Conservation (phyloP, 1,284 basidiomycete species). For the Chalciporus sp. region DNA sequence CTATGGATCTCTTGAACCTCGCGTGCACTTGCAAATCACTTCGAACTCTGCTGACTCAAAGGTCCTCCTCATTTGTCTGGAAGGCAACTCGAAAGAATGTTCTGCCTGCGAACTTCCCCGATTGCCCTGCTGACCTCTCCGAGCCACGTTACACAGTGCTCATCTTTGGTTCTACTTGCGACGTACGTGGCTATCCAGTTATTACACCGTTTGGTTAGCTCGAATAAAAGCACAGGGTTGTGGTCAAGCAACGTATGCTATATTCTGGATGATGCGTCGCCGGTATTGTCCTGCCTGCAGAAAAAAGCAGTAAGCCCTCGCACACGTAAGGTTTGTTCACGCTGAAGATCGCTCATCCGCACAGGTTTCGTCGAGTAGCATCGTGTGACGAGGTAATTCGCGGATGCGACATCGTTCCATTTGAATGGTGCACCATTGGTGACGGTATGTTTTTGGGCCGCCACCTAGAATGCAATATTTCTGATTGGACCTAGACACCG, state of each 20-base stretch:
- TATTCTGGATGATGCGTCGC: conserved; percentile 13
- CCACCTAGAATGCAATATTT: no score
- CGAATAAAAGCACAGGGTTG: not conserved
- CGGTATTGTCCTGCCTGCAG: conserved; percentile 16
- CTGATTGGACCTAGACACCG: no score
- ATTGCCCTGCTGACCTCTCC: not conserved
- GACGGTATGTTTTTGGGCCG: no score
- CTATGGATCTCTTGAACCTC: not conserved
- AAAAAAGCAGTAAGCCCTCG: not conserved
- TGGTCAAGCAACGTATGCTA: not conserved
- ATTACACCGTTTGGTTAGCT: no score
- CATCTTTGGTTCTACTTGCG: not conserved
- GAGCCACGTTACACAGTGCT: not conserved
- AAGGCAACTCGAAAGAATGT: not conserved
- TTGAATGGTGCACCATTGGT: no score
- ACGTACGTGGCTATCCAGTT: not conserved
- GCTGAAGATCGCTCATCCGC: no score
- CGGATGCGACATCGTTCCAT: no score
- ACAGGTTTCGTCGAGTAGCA: no score
- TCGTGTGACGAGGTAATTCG: no score
- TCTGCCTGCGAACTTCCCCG: not conserved
- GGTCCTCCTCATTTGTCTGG: not conserved
- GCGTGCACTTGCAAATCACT: not conserved
- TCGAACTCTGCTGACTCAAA: not conserved
- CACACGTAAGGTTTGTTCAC: no score